Evolutionary conservation across 2,329 filamentous ascomycete genomes (phyloP).

Genomic region (Orbilia oligospora): DNA sequence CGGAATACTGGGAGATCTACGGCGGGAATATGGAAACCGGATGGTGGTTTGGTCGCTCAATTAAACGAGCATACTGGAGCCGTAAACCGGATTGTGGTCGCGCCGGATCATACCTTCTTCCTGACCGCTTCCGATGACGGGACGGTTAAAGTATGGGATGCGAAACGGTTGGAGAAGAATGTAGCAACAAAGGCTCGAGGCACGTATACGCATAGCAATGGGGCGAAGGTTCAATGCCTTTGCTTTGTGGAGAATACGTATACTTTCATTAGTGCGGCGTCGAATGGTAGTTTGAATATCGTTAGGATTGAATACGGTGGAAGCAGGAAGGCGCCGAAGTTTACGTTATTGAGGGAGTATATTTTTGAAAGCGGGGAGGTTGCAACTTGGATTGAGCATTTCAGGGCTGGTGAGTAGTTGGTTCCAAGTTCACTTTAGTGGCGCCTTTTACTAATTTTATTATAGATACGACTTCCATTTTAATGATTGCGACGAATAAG

Average conservation of each 20-base stretch:
- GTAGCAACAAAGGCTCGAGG: slow-evolving; percentile 88
- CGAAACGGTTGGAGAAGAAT: slow-evolving; percentile 88
- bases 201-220: slow-evolving; percentile 81
- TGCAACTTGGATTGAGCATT: slow-evolving; percentile 93
- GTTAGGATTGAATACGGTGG: slow-evolving; percentile 82
- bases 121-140: slow-evolving; percentile 94
- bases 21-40: slow-evolving; percentile 79
- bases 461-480: slow-evolving; percentile 82
- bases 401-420: slow-evolving; percentile 71
- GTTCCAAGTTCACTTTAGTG: background rate
- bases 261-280: slow-evolving; percentile 90
- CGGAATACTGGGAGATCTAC: slow-evolving; percentile 71
- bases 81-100: slow-evolving; percentile 83
- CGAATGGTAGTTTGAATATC: slow-evolving; percentile 89
- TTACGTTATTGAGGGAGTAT: slow-evolving; percentile 83
- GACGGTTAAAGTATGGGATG: slow-evolving; percentile 92
- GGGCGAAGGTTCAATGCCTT: slow-evolving; percentile 81
- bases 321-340: slow-evolving; percentile 75
- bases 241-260: slow-evolving; percentile 96
- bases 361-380: slow-evolving; percentile 81
- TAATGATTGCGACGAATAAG: slow-evolving; percentile 87
- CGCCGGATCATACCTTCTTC: slow-evolving; percentile 95
- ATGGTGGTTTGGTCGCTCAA: slow-evolving; percentile 85
- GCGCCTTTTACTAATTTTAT: slow-evolving; percentile 28
- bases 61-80: slow-evolving; percentile 88